A percentile compares a stretch with the other conserved stretches of the same genome.
Conservation (phyloP, 2,329 filamentous ascomycete genomes). For the Shiraia sp. region DNA sequence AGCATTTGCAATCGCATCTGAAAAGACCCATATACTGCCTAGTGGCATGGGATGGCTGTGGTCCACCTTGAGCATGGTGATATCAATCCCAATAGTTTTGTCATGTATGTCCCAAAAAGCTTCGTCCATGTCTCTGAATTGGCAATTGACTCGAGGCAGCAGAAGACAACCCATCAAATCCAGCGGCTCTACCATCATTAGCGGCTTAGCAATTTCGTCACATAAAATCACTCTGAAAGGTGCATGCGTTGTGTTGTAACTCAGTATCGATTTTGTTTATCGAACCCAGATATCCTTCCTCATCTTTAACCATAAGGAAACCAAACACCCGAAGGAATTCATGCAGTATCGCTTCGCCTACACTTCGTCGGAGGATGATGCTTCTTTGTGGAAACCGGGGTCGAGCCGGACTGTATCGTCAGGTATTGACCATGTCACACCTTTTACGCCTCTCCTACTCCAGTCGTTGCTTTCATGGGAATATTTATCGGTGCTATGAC, state of each 20-base stretch:
- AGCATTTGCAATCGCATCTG: too few relatives aligned
- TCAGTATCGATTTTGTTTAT: conserved; percentile 33
- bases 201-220: not conserved
- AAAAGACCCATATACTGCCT: too few relatives aligned
- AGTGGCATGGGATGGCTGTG: too few relatives aligned
- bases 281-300: conserved; percentile 22
- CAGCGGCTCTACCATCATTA: too few relatives aligned
- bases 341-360: conserved; percentile 27
- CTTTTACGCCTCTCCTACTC: conserved; percentile 35
- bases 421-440: conserved; percentile 34
- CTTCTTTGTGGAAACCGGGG: conserved; percentile 12
- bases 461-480: conserved; percentile 24
- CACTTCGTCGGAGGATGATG: conserved; percentile 13
- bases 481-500: conserved; percentile 41
- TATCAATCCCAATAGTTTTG: too few relatives aligned
- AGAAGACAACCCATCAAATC: too few relatives aligned
- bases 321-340: conserved; percentile 23
- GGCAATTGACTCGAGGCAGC: too few relatives aligned
- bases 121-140: too few relatives aligned
- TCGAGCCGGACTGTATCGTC: conserved; percentile 26
- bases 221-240: not conserved
- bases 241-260: conserved; percentile 8
- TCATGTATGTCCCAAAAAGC: too few relatives aligned
- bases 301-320: conserved; percentile 17
- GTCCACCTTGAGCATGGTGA: too few relatives aligned